Conservation (phyloP, 345 rosid species). For the Cardiospermum halicacabum region DNA sequence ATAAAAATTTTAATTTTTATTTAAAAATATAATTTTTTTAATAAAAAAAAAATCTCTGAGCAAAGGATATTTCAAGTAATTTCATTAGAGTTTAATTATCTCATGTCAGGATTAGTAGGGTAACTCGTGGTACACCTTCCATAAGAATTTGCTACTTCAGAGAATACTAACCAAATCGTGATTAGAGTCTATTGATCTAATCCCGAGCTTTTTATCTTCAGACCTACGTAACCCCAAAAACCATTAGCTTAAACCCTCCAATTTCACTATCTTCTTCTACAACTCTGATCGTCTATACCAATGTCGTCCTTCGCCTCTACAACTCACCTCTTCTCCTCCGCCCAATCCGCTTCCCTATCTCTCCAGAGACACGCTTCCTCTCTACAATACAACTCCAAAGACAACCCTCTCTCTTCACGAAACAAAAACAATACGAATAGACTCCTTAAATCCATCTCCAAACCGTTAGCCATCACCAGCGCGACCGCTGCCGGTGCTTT, state of each 20-base stretch:
- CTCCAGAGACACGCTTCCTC: slow-evolving; percentile 20
- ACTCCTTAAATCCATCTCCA: slow-evolving; percentile 34
- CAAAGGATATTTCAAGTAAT: no score
- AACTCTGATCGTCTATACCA: no score
- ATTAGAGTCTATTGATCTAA: no score
- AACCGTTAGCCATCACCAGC: slow-evolving; percentile 41
- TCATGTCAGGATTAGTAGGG: no score
- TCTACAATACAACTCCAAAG: slow-evolving; percentile 30
- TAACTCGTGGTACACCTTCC: no score
- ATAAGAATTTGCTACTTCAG: no score
- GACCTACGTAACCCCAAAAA: no score
- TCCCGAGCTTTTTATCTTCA: no score
- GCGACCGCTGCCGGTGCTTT: slow-evolving; percentile 37
- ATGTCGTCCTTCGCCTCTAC: slow-evolving; percentile 45
- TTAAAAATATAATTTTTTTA: no score
- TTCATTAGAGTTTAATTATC: no score
- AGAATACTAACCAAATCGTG: not conserved
- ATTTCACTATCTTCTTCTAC: slow-evolving; percentile 10
- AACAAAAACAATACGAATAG: slow-evolving; percentile 4
- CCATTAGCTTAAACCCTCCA: not conserved
- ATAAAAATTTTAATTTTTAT: no score
- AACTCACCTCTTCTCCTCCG: slow-evolving; percentile 27
- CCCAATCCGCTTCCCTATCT: slow-evolving; percentile 22
- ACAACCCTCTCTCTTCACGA: not conserved
- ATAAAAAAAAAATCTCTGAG: no score